These are phyloP conservation scores for Cryptococcus jaspeensis DNA, from an alignment of 1,284 basidiomycete genomes.

Conservation along the genomic window DNA sequence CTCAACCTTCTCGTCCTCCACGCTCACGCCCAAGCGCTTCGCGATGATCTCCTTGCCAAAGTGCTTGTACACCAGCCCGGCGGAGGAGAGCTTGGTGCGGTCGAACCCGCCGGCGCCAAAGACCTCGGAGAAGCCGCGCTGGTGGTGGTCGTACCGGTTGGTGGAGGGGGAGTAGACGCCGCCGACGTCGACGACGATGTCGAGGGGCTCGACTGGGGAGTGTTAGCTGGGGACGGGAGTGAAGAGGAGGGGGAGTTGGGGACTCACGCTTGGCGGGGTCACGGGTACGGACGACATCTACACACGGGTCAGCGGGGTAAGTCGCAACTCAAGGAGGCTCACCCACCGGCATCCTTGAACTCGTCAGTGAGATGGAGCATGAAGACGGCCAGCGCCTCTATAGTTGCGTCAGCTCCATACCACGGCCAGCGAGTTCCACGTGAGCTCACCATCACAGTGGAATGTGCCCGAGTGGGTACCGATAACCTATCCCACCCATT, in stretches of 20 bases:
- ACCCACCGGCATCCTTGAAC: constrained; percentile 71
- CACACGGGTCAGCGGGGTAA: background rate
- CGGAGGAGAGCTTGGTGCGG: constrained; percentile 84
- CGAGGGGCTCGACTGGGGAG: constrained; percentile 66
- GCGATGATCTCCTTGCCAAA: constrained; percentile 88
- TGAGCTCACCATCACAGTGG: constrained; percentile 81
- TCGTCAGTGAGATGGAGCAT: constrained; percentile 74
- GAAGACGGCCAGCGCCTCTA: constrained; percentile 56
- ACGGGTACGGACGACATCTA: constrained; percentile 48
- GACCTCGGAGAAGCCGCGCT: constrained; percentile 85
- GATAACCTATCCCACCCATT: constrained; percentile 54
- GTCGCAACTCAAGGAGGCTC: background rate
- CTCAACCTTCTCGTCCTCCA: constrained; percentile 64
- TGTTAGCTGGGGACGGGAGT: too few relatives aligned
- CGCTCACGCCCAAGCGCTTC: constrained; percentile 58
- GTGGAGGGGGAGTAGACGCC: constrained; percentile 79
- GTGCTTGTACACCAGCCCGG: constrained; percentile 96
- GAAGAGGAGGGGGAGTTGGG: too few relatives aligned
- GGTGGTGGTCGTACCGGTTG: constrained; percentile 92
- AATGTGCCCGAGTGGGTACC: constrained; percentile 95
- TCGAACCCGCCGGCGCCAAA: constrained; percentile 70
- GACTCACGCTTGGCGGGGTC: constrained; percentile 64
- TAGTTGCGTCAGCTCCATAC: background rate
- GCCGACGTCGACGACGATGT: constrained; percentile 98
- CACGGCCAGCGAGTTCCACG: background rate